Percentiles rank a stretch among this genome's conserved stretches.
These are phyloP conservation scores for Metarhizium brunneum DNA, from an alignment of 2,329 filamentous ascomycete genomes.

Conservation along the genomic window DNA sequence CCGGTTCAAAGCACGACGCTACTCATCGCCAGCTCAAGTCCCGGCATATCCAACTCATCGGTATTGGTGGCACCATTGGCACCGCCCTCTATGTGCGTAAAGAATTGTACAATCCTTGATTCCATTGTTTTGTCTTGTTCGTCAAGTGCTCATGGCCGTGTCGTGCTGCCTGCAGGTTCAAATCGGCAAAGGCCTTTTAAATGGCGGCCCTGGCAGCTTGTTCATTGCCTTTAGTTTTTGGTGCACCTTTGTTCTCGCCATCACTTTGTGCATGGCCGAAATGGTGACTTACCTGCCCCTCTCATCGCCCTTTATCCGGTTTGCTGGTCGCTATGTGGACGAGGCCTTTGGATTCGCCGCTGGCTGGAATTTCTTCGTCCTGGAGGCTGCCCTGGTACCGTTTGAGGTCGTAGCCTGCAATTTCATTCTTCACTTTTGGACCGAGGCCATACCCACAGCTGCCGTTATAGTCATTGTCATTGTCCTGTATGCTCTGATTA, in stretches of 20 bases:
- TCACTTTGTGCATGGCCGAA: conserved; percentile 57
- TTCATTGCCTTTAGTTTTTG: conserved; percentile 53
- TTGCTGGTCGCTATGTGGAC: conserved; percentile 66
- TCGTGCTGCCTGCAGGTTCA: conserved; percentile 28
- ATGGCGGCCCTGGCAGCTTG: conserved; percentile 49
- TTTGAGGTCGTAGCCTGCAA: conserved; percentile 60
- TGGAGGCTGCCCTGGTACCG: conserved; percentile 57
- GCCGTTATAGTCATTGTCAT: conserved; percentile 50
- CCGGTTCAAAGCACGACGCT: conserved; percentile 21
- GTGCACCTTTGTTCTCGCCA: conserved; percentile 51
- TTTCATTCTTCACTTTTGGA: conserved; percentile 55
- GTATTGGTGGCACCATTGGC: conserved; percentile 56
- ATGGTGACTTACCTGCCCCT: conserved; percentile 73
- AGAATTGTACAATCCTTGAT: neutral
- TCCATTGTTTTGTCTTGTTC: neutral
- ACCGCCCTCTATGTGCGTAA: conserved; percentile 45
- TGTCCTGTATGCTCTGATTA: conserved; percentile 44
- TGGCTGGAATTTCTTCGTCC: conserved; percentile 67
- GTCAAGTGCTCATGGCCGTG: conserved; percentile 10
- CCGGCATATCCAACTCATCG: conserved; percentile 50
- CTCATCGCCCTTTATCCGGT: conserved; percentile 69
- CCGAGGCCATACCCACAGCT: conserved; percentile 46
- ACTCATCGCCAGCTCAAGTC: conserved; percentile 46
- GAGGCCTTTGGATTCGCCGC: conserved; percentile 65
- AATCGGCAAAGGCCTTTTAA: conserved; percentile 48